These are phyloP conservation scores for Nissolia schottii DNA, from an alignment of 306 rosid genomes.

Conservation along the genomic window DNA sequence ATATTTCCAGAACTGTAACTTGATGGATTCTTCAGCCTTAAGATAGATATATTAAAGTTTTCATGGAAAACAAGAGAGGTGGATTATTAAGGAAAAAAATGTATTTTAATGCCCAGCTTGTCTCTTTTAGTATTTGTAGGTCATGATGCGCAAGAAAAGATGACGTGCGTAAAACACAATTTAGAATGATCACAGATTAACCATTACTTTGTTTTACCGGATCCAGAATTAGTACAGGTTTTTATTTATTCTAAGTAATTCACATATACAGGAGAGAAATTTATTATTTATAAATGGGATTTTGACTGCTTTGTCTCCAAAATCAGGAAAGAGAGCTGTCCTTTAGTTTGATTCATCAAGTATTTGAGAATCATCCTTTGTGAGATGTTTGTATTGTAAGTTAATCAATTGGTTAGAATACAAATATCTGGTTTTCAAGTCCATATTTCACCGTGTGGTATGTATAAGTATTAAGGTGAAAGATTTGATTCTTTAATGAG, in stretches of 20 bases:
- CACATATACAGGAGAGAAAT: not conserved
- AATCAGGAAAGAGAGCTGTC: not conserved
- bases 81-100: not conserved
- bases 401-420: not conserved
- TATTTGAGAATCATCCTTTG: not conserved
- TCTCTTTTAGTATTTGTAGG: slow-evolving; percentile 12
- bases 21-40: not conserved
- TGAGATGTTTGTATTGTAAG: not conserved
- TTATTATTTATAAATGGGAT: not conserved
- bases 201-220: not conserved
- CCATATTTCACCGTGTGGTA: not conserved
- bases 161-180: not conserved
- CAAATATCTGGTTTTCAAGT: slow-evolving; percentile 15
- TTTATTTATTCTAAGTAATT: not conserved
- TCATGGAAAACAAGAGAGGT: not conserved
- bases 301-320: slow-evolving; percentile 3
- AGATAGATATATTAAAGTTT: slow-evolving; percentile 8
- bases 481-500: not conserved
- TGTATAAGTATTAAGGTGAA: not conserved
- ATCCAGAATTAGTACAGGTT: not conserved
- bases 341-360: slow-evolving; percentile 1
- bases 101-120: not conserved
- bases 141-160: not conserved
- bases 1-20: not conserved
- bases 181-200: not conserved